Evolutionary conservation across 768 basidiomycete species (phyloP).

Genomic region (Chlorophyllum brunneum): DNA sequence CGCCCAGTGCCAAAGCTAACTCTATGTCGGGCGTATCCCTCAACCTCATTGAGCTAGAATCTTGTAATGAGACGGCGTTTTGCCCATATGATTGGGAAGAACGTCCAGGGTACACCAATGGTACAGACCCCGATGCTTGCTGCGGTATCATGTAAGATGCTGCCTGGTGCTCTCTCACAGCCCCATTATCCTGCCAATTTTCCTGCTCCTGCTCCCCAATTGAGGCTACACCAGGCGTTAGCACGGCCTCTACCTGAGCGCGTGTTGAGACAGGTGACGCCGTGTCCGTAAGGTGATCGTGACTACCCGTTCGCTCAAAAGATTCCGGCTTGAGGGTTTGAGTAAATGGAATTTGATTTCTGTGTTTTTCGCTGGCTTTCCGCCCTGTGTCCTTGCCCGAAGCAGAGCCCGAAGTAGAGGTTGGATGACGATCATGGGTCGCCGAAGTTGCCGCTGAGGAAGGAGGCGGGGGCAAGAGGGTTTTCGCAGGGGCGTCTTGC

Average conservation of each 20-base stretch:
- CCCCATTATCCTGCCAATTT: not conserved
- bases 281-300: constrained; percentile 8
- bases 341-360: not conserved
- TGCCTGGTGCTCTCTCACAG: not conserved
- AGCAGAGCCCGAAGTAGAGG: not conserved
- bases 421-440: constrained; percentile 1
- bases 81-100: not conserved
- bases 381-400: not conserved
- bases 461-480: constrained; percentile 18
- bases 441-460: not conserved
- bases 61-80: not conserved
- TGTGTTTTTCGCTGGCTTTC: not conserved
- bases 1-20: constrained; percentile 3
- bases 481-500: constrained; percentile 17
- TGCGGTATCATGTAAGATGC: not conserved
- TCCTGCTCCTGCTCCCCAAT: not conserved
- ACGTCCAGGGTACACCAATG: not conserved
- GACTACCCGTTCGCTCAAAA: constrained; percentile 1
- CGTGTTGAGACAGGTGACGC: not conserved
- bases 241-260: not conserved
- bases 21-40: not conserved
- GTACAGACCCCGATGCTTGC: not conserved
- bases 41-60: not conserved
- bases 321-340: constrained; percentile 3
- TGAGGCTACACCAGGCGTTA: not conserved